Evolutionary conservation across 2,329 filamentous ascomycete genomes (phyloP), one percentile per base, ranked within the genome.

Genomic region (Ascomycota sp.): DNA sequence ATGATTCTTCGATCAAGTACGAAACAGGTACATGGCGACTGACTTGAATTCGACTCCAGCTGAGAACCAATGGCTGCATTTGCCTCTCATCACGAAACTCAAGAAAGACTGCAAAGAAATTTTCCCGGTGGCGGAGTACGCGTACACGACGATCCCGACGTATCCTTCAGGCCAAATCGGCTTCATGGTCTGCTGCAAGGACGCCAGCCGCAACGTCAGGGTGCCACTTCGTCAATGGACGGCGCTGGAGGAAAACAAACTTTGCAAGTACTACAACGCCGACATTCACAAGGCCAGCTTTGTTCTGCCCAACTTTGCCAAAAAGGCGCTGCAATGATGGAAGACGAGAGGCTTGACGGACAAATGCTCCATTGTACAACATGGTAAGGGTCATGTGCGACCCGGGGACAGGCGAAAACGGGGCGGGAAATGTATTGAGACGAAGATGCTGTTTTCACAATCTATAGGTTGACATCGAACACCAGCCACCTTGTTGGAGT

Each of bases 161-260:
- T 98, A 98, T 68, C 89, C 89, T 44, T 92, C 82, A 37, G 89
- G 89, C 54, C 89, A 98, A 66, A 98, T 98, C 51, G 89, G 89
- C 54, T 98, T 98, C 76, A 93, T 98, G 84, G 81, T 98, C 53
- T 95, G 89, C 75, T 80, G 69, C 76, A 95, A 98, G 73, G 86
- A 95, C 54, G 64, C 73, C 54, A 72, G 60, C 52, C 72, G 75
- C 56, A 70, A 98, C 59, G 69, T 95, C 53, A 81, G 70, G 57
- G 79, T 75, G 59, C 89, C 89, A 35, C 52, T 93, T 40, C 77
- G 89, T 51, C 66, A 60, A 47, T 92, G 83, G 76, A 66, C 72
- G 41, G 54, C 66, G 42, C 84, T 91, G 60, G 83, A 95, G 61
- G 89, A 98, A 70, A 75, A 81, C 52, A 76, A 81, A 58, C 65